Conservation (phyloP, 176 grass and related monocot species). For the Ananas comosus region DNA sequence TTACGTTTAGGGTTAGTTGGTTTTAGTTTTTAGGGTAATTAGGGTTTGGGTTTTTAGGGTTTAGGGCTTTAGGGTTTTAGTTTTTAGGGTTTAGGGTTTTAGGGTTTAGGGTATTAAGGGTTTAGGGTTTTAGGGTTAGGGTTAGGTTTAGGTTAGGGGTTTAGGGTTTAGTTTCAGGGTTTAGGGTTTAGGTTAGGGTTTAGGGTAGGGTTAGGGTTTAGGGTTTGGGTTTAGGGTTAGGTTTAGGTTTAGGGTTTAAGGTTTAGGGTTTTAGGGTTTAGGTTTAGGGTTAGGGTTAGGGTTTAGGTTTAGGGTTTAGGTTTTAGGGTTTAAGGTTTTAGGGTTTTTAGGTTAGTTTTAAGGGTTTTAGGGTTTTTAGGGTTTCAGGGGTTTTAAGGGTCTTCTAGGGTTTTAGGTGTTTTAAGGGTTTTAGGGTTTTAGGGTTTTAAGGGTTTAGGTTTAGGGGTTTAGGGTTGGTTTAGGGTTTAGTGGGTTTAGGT, state of each 20-base stretch:
- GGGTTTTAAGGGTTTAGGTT: too few species aligned
- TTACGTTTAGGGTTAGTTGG: conserved; percentile 20
- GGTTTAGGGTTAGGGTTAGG: conserved; percentile 21
- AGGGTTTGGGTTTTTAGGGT: conserved; percentile 33
- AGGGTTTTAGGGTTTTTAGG: conserved; percentile 27
- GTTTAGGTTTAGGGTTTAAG: conserved; percentile 23
- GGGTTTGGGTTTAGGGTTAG: conserved; percentile 22
- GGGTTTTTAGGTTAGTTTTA: conserved; percentile 26
- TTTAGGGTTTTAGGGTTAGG: too few species aligned
- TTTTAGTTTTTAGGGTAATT: conserved; percentile 28
- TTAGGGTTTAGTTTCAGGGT: conserved; percentile 20
- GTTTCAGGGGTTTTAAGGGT: conserved; percentile 29
- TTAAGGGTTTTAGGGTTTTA: too few species aligned
- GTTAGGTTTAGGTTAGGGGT: too few species aligned
- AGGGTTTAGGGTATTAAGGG: too few species aligned
- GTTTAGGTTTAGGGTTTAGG: conserved; percentile 22
- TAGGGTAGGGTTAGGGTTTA: conserved; percentile 23
- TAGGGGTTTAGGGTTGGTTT: too few species aligned
- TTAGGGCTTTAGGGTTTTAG: conserved; percentile 21
- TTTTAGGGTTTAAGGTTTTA: conserved; percentile 22
- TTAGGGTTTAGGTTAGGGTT: conserved; percentile 16
- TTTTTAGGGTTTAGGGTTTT: conserved; percentile 21
- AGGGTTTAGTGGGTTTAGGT: too few species aligned
- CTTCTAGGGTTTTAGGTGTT: conserved; percentile 28
- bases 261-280: conserved; percentile 24